Conservation (phyloP, 352 stramenopile species). For the Phytophthora constricta region DNA sequence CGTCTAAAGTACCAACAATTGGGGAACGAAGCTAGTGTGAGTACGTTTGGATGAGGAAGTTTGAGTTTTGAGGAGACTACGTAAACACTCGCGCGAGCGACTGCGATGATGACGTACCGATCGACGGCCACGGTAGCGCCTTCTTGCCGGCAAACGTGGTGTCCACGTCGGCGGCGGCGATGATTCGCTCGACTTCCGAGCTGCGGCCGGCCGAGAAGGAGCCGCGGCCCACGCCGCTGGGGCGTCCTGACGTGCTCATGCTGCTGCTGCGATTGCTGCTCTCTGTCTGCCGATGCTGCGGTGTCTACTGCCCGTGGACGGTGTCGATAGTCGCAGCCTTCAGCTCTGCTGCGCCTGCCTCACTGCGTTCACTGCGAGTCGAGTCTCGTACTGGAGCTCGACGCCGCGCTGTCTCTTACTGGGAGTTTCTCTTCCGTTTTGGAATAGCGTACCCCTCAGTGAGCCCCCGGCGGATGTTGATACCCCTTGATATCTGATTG, state of each 20-base stretch:
- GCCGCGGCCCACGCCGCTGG: slow-evolving; percentile 40
- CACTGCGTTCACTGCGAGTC: background rate
- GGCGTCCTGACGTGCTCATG: slow-evolving; percentile 44
- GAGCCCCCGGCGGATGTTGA: no score
- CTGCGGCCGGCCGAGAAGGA: slow-evolving; percentile 59
- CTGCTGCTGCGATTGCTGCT: slow-evolving; percentile 4
- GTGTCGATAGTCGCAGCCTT: no score
- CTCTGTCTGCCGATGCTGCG: no score
- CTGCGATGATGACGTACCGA: slow-evolving; percentile 50
- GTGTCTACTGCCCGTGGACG: no score
- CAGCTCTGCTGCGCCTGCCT: background rate
- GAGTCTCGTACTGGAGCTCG: background rate
- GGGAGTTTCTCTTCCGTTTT: background rate
- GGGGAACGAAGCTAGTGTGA: no score
- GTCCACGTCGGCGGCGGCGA: slow-evolving; percentile 78
- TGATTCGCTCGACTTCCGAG: slow-evolving; percentile 86
- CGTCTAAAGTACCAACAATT: slow-evolving; percentile 46
- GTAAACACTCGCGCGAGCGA: slow-evolving; percentile 1
- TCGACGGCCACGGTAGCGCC: slow-evolving; percentile 69
- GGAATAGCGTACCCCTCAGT: background rate
- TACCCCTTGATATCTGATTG: no score
- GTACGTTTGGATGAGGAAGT: no score
- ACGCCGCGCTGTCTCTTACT: background rate
- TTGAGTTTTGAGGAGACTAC: no score
- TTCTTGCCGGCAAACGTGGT: slow-evolving; percentile 85